These are phyloP conservation scores for Aureobasidium zeae DNA, from an alignment of 2,329 filamentous ascomycete species.

Conservation along the genomic window DNA sequence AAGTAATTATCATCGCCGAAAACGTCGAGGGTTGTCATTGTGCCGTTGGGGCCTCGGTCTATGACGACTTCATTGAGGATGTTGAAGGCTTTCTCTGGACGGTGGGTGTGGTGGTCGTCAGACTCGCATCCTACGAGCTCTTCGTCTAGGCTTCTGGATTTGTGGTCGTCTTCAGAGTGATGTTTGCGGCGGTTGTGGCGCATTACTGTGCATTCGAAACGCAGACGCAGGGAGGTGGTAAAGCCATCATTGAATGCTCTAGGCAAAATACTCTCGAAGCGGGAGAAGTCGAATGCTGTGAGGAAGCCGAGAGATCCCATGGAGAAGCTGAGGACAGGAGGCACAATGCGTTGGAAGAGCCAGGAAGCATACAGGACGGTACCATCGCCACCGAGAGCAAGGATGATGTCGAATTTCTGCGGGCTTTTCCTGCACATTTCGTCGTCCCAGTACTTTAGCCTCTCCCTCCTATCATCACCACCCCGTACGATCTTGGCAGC, in stretches of 20 bases:
- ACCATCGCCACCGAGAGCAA: constrained; percentile 77
- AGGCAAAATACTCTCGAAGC: constrained; percentile 59
- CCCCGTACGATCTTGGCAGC: constrained; percentile 57
- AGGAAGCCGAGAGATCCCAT: constrained; percentile 77
- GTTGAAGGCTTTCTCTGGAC: constrained; percentile 73
- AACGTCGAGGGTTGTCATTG: constrained; percentile 84
- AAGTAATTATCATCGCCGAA: constrained; percentile 95
- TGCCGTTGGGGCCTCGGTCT: constrained; percentile 86
- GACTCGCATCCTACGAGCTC: constrained; percentile 81
- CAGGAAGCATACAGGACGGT: constrained; percentile 83
- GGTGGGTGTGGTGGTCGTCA: constrained; percentile 76
- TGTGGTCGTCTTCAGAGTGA: constrained; percentile 23
- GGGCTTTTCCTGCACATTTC: constrained; percentile 67
- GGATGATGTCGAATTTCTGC: constrained; percentile 85
- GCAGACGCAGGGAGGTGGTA: constrained; percentile 73
- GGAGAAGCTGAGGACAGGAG: constrained; percentile 74
- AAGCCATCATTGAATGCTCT: constrained; percentile 73
- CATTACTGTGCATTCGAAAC: constrained; percentile 94
- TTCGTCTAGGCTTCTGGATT: constrained; percentile 65
- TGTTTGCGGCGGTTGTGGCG: constrained; percentile 49
- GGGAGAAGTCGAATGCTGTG: constrained; percentile 86
- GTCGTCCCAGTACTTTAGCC: constrained; percentile 76
- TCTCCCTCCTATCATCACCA: constrained; percentile 42
- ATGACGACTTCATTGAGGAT: constrained; percentile 97
- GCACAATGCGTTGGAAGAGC: constrained; percentile 85